Percentiles rank a stretch among this genome's conserved stretches.
These are phyloP conservation scores for Boletellus emodensis DNA, from an alignment of 768 basidiomycete genomes.

Conservation along the genomic window DNA sequence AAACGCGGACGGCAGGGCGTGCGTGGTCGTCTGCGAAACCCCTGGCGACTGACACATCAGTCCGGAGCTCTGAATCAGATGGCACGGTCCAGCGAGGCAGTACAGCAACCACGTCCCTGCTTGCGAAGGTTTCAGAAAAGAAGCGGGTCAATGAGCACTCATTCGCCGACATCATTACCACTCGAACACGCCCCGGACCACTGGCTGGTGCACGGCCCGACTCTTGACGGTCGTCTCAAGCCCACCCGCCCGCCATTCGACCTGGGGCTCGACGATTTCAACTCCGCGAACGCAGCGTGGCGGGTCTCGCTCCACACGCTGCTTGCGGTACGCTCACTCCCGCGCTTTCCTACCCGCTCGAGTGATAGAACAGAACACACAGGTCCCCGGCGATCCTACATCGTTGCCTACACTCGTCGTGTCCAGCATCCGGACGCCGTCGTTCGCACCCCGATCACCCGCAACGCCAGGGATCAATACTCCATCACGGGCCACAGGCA, in stretches of 20 bases:
- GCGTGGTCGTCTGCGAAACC: slow-evolving; percentile 17
- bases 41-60: slow-evolving; percentile 23
- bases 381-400: too few relatives aligned
- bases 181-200: neutral
- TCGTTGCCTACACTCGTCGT: neutral
- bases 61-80: slow-evolving; percentile 4
- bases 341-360: too few relatives aligned
- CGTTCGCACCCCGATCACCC: slow-evolving; percentile 15
- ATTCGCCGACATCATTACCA: slow-evolving; percentile 30
- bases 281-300: slow-evolving; percentile 34
- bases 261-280: slow-evolving; percentile 11
- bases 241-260: neutral
- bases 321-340: too few relatives aligned
- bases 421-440: slow-evolving; percentile 1
- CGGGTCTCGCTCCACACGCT: slow-evolving; percentile 1
- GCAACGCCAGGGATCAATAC: neutral
- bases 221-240: slow-evolving; percentile 1
- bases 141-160: slow-evolving; percentile 6
- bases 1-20: slow-evolving; percentile 25
- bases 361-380: too few relatives aligned
- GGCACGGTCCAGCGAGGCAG: slow-evolving; percentile 27
- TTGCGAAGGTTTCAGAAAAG: slow-evolving; percentile 8
- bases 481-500: neutral
- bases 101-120: slow-evolving; percentile 18
- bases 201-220: neutral